These are phyloP conservation scores for Solanum bulbocastanum DNA, from an alignment of 257 asterid genomes.

Conservation along the genomic window DNA sequence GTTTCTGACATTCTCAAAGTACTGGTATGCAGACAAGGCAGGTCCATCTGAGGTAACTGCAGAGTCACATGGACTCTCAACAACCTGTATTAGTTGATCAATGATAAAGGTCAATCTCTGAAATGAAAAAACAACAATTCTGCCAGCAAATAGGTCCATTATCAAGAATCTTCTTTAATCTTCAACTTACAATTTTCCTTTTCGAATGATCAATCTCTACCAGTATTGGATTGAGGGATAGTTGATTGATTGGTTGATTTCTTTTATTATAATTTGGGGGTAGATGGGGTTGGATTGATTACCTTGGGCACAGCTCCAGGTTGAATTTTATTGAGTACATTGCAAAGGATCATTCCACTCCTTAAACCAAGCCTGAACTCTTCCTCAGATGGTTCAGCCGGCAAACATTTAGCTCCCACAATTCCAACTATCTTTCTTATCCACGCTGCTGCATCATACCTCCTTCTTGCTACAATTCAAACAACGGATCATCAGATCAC, in stretches of 20 bases:
- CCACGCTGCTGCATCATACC: constrained; percentile 91
- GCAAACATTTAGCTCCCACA: constrained; percentile 82
- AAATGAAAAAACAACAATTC: background rate
- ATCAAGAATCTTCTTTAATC: background rate
- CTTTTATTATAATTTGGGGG: background rate
- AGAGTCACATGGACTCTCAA: constrained; percentile 73
- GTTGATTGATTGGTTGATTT: background rate
- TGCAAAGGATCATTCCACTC: constrained; percentile 93
- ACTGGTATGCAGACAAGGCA: constrained; percentile 85
- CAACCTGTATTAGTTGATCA: constrained; percentile 49
- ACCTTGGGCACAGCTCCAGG: constrained; percentile 92
- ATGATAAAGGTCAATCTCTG: background rate
- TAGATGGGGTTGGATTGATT: background rate
- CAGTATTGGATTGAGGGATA: background rate
- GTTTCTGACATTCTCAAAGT: constrained; percentile 90
- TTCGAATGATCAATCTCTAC: background rate
- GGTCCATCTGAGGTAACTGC: constrained; percentile 82
- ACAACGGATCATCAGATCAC: constrained; percentile 1
- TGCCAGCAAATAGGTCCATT: background rate
- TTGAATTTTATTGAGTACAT: constrained; percentile 72
- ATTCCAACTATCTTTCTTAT: constrained; percentile 80
- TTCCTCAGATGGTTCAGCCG: constrained; percentile 96
- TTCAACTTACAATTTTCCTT: background rate
- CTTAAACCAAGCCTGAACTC: constrained; percentile 85
- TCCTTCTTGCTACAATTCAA: constrained; percentile 50